Evolutionary conservation across 192 early-diverging fungal species (phyloP), one percentile per base, ranked within the genome.

Genomic region (Bifiguratus adelaidae): DNA sequence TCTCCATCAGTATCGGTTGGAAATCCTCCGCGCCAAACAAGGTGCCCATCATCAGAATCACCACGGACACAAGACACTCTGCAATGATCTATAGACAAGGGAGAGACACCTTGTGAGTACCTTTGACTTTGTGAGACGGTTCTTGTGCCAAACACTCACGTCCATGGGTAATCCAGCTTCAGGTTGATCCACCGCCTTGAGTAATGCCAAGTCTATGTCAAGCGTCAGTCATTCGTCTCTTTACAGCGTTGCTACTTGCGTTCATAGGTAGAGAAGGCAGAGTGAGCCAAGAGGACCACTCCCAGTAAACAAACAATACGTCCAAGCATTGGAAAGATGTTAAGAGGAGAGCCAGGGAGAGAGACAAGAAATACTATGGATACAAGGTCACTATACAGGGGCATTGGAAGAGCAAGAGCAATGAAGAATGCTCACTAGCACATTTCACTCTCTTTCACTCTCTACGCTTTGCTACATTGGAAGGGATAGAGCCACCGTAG

Each of bases 1-100:
- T 65, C 34, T 78, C 70, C 70, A 78, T 75, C 13, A 72, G 51
- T 28, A 78, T 75, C 23, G 67, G 55, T 44, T 78, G 74, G 44
- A 78, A 72, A 22, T 68, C 55, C 37, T 67, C 69, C n/a, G 73
- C 67, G 8, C 58, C 57, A 33, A 78, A 30, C 8, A 71, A 48
- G 30, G 74, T 57, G 21, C 76, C 69, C 4, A 78, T 35, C 13
- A 69, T 50, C 47, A 68, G 61, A 15, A 71, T 48, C 4, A 62
- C 48, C 1, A 75, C 67, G 12, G 76, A 67, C 12, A 56, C 15
- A 22, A 78, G 41, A 34, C 68, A 61, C 41, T 75, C 76, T 7
- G 61, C 46, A 4, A 51, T 57, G 36, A 78, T 72, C 76, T 78
- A 48, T 16, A 35, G 24, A 11, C 2, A 36, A 7, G 6, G 16